Evolutionary conservation across 805 yeast genomes (phyloP).

Genomic region (Brettanomyces nanus): DNA sequence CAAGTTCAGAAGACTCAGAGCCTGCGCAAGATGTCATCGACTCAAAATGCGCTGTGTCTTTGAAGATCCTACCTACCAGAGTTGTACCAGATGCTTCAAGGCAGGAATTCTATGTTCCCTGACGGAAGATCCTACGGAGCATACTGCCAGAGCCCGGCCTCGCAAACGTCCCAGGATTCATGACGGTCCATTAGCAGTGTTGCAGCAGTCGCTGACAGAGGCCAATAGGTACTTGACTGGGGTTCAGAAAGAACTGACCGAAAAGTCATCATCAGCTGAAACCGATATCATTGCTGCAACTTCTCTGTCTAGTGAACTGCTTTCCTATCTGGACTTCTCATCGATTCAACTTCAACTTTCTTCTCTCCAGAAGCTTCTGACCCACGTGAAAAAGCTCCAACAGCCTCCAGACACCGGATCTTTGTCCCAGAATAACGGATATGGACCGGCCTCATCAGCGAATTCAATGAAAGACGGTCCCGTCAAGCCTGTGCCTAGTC

Average conservation of each 20-base stretch:
- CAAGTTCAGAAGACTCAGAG: conserved; percentile 39
- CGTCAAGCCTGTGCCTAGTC: conserved; percentile 23
- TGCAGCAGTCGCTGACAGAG: conserved; percentile 21
- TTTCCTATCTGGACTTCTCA: neutral
- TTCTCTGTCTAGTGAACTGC: neutral
- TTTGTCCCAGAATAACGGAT: neutral
- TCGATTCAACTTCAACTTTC: conserved; percentile 8
- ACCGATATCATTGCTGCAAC: neutral
- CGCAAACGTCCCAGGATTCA: conserved; percentile 22
- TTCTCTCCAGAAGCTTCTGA: conserved; percentile 24
- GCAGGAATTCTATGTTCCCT: conserved; percentile 39
- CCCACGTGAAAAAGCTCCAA: conserved; percentile 18
- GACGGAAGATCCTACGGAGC: conserved; percentile 42
- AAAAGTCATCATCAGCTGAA: neutral
- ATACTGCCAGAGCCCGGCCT: conserved; percentile 30
- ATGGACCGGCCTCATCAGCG: conserved; percentile 12
- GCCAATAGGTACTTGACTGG: conserved; percentile 17
- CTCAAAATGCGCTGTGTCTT: conserved; percentile 45
- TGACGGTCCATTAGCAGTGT: conserved; percentile 18
- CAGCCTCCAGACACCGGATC: too few species aligned
- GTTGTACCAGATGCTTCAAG: conserved; percentile 39
- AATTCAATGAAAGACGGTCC: conserved; percentile 31
- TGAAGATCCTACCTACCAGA: conserved; percentile 34
- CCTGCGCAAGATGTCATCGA: conserved; percentile 50
- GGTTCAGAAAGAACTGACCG: conserved; percentile 10